Percentiles rank a stretch among this genome's conserved stretches.
These are phyloP conservation scores for Candida michaelii DNA, from an alignment of 805 yeast genomes.

Conservation along the genomic window DNA sequence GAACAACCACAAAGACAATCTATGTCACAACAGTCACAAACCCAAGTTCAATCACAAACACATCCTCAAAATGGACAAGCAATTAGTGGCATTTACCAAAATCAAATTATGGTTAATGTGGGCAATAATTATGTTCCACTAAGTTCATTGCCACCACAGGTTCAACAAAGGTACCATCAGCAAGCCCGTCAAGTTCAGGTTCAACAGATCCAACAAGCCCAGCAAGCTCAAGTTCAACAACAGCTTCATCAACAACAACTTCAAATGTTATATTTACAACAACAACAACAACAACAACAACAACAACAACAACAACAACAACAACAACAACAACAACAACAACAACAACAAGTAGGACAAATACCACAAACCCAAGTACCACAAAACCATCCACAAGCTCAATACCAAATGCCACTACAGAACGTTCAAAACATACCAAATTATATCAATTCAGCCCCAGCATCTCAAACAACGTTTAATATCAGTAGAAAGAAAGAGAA, in stretches of 20 bases:
- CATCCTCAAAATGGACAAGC: constrained; percentile 1
- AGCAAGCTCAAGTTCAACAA: constrained; percentile 11
- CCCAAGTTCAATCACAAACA: background rate
- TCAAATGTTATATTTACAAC: constrained; percentile 4
- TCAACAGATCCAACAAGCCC: constrained; percentile 15
- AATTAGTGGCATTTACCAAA: constrained; percentile 1
- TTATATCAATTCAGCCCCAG: constrained; percentile 14
- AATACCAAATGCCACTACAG: constrained; percentile 9
- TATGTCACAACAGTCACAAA: background rate
- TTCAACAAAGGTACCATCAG: constrained; percentile 19
- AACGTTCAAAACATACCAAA: constrained; percentile 10
- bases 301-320: constrained; percentile 8
- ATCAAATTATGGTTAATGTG: constrained; percentile 21
- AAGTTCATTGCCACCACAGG: constrained; percentile 17
- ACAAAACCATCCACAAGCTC: too few relatives aligned
- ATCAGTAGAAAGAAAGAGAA: constrained; percentile 5
- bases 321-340: too few relatives aligned
- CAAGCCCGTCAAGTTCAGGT: constrained; percentile 18
- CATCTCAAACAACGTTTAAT: constrained; percentile 22
- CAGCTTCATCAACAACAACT: constrained; percentile 8
- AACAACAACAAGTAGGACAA: too few relatives aligned
- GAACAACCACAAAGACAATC: too few relatives aligned
- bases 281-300: constrained; percentile 7
- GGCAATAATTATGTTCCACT: constrained; percentile 23
- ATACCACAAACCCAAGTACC: too few relatives aligned